Percentiles rank a stretch among this genome's conserved stretches.
Evolutionary conservation across 345 rosid species (phyloP).

Genomic region (Populus simonii): DNA sequence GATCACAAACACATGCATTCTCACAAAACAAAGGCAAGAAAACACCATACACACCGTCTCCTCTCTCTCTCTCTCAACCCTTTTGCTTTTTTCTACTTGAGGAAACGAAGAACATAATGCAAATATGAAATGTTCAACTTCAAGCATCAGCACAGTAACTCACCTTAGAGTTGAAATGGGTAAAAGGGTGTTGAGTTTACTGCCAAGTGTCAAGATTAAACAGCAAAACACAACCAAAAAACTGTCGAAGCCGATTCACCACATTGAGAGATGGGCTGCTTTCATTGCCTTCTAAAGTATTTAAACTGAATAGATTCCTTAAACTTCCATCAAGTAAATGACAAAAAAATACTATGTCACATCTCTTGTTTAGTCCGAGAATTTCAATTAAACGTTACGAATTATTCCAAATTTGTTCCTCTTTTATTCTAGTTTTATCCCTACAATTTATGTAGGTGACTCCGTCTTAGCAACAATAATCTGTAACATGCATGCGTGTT

Average conservation of each 20-base stretch:
- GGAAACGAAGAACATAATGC: too few relatives aligned
- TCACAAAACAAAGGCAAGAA: too few relatives aligned
- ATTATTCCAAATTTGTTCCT: background rate
- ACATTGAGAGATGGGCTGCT: constrained; percentile 2
- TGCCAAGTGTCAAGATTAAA: constrained; percentile 11
- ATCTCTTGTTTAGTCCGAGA: constrained; percentile 25
- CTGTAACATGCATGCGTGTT: background rate
- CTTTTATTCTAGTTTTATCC: background rate
- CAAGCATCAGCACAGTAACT: background rate
- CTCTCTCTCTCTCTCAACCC: too few relatives aligned
- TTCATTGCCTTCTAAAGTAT: constrained; percentile 14
- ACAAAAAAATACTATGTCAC: constrained; percentile 19
- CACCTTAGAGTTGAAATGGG: constrained; percentile 25
- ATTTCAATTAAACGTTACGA: background rate
- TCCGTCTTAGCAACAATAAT: constrained; percentile 1
- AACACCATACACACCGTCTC: too few relatives aligned
- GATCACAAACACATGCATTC: background rate
- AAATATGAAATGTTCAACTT: background rate
- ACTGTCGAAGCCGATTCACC: constrained; percentile 19
- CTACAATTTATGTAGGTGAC: background rate
- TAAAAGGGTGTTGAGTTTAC: constrained; percentile 6
- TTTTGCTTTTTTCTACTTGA: too few relatives aligned
- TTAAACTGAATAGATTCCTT: constrained; percentile 28
- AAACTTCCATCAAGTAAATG: constrained; percentile 9
- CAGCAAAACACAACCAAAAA: constrained; percentile 13